Conservation (phyloP, 495 filamentous ascomycete species). For the Astrocystis sublimbata region DNA sequence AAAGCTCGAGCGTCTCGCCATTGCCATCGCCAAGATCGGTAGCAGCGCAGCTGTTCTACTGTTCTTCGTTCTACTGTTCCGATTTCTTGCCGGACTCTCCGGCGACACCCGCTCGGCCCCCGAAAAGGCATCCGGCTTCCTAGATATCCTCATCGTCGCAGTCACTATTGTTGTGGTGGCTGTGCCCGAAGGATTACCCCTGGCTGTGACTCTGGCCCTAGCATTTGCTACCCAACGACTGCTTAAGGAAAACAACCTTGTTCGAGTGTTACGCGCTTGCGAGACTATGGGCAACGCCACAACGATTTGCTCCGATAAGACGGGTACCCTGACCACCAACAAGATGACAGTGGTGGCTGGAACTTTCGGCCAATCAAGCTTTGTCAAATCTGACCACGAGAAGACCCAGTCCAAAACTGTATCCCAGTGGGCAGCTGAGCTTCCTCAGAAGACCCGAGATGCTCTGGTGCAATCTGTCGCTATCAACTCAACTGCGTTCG, state of each 20-base stretch:
- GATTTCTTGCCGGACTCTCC: slow-evolving; percentile 67
- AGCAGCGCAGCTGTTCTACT: slow-evolving; percentile 67
- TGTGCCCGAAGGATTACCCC: slow-evolving; percentile 78
- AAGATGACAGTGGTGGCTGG: slow-evolving; percentile 73
- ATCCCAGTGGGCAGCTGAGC: slow-evolving; percentile 58
- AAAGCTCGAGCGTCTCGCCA: slow-evolving; percentile 73
- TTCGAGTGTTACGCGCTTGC: slow-evolving; percentile 73
- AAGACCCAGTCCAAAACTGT: slow-evolving; percentile 40
- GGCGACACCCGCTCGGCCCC: slow-evolving; percentile 44
- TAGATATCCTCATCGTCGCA: slow-evolving; percentile 79
- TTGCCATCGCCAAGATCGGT: slow-evolving; percentile 77
- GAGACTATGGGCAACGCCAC: slow-evolving; percentile 90
- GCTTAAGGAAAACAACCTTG: slow-evolving; percentile 80
- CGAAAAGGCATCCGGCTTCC: slow-evolving; percentile 71
- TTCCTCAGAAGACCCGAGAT: slow-evolving; percentile 56
- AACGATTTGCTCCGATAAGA: slow-evolving; percentile 83
- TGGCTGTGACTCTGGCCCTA: slow-evolving; percentile 79
- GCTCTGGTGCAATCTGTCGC: slow-evolving; percentile 64
- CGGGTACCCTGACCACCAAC: slow-evolving; percentile 77
- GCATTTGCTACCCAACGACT: slow-evolving; percentile 80
- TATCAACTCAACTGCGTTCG: slow-evolving; percentile 75
- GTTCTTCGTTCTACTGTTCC: slow-evolving; percentile 72
- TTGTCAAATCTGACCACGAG: slow-evolving; percentile 48
- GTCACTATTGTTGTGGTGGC: slow-evolving; percentile 82
- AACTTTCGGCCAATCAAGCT: slow-evolving; percentile 62